A percentile compares a stretch with the other conserved stretches of the same genome.
These are phyloP conservation scores for Kalmanozyma brasiliensis DNA, from an alignment of 1,284 basidiomycete species.

Conservation along the genomic window DNA sequence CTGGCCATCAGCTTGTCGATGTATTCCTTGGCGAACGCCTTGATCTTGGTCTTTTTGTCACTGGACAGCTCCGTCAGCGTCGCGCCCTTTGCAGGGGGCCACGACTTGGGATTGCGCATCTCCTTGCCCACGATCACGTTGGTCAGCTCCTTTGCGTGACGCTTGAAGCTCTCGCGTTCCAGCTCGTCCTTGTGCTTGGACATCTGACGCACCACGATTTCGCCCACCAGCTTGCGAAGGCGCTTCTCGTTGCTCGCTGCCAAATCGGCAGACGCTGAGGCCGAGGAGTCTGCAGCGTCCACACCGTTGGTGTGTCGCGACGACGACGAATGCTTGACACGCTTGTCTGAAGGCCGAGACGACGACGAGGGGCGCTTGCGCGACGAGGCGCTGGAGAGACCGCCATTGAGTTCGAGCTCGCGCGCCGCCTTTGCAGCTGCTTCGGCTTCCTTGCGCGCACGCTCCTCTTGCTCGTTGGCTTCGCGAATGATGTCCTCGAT, in stretches of 20 bases:
- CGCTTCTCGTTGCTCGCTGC: constrained; percentile 59
- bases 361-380: constrained; percentile 40
- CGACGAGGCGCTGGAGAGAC: constrained; percentile 10
- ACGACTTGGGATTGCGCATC: constrained; percentile 74
- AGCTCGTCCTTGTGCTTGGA: constrained; percentile 85
- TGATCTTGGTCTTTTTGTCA: constrained; percentile 89
- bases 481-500: constrained; percentile 66
- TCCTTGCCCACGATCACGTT: constrained; percentile 88
- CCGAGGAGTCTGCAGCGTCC: constrained; percentile 9
- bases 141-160: constrained; percentile 91
- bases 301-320: constrained; percentile 13
- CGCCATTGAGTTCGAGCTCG: constrained; percentile 30
- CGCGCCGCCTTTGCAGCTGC: constrained; percentile 34
- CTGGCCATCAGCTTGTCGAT: constrained; percentile 59
- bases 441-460: constrained; percentile 46
- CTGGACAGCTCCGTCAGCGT: constrained; percentile 73
- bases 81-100: constrained; percentile 72
- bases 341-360: constrained; percentile 39
- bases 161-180: constrained; percentile 89
- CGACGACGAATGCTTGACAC: constrained; percentile 32
- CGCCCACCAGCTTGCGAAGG: constrained; percentile 83
- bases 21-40: constrained; percentile 89
- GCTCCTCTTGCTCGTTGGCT: constrained; percentile 60
- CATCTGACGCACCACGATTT: constrained; percentile 89
- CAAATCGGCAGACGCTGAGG: constrained; percentile 9